Base-by-base conservation (phyloP, 2,329 filamentous ascomycete genomes). In the Venturiaceae sp. region DNA sequence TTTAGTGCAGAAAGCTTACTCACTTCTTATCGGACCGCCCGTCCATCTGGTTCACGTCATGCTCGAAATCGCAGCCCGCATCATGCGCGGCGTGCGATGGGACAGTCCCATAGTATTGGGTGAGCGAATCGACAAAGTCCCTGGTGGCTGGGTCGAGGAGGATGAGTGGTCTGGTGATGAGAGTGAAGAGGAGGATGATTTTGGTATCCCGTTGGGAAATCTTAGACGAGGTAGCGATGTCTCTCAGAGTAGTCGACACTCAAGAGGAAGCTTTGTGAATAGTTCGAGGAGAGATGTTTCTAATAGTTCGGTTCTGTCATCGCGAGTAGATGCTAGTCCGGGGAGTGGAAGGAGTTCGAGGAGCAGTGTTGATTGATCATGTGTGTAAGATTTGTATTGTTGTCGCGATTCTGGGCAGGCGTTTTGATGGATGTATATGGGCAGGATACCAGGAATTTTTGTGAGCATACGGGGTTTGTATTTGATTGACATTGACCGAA, bases 11-110 rank as follows among this genome's bases (percentile, higher is more conserved):
- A 92, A 89, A 72, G 91, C 90, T 0, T 85, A 83, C 62, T 84
- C 88, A 55, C 80, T 94, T 32, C 79, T 95, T 3, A 75, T 96
- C 14, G 84, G 88, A 0, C 90, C 90, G n/a, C 90, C 92, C 0
- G 82, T 86, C 34, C 84, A 92, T 65, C 80, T 95, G 1, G 81
- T 95, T 36, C 79, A 83, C 28, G 76, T 95, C 41, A 91, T 96
- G 79, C 80, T 96, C 4, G 84, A 84, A 58, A 89, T 96, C 59
- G 89, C 91, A 0, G 85, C 88, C 0, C 84, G 83, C 62, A 90
- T 96, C 62, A 81, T 85, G 1, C 72, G 72, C 50, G 77, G 77
- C 3, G 44, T 30, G 26, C 28, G 44, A 30, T 70, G 44, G 70
- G 5, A 69, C 72, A 26, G 39, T 67, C 65, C 58, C 64, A 64